Evolutionary conservation across 1,139 yeast genomes (phyloP), one percentile per base, ranked within the genome.

Genomic region (Komagataea norvegica): DNA sequence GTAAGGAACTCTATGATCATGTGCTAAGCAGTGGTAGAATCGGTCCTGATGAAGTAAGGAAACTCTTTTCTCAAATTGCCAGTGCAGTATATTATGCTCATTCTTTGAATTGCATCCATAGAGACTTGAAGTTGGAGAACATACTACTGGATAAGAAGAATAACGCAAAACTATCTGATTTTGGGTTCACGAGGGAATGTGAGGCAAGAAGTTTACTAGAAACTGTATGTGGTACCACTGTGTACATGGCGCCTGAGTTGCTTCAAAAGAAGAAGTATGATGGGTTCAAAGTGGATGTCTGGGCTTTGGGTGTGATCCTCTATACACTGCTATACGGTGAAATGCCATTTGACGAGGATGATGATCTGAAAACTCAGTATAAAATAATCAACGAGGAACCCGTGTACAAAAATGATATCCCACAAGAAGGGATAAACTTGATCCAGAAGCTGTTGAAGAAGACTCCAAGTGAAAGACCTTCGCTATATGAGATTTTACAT

Each of bases 181-280:
- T 91, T 62, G 98, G 98, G 1, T 89, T 91, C 58, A 88, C 95
- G 2, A 67, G 97, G 46, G 96, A 88, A 54, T 79, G 68, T 66
- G 81, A 55, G 47, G 69, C 64, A 37, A 68, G 65, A 45, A 72
- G 62, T n/a, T 63, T 79, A 37, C 62, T 91, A 31, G 84, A 84
- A 33, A 91, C 96, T 0, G 71, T 88, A 1, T 91, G 98, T 61
- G 98, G 98, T 3, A 91, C 98, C 0, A 78, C 89, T 0, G 94
- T 88, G 6, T 91, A 91, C 56, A 88, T 89, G 96, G 96, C 98
- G 0, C 98, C 98, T 0, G 98, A 91, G 55, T 66, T 91, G 51
- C 66, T 88, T 26, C 65, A 70, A 39, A 73, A 76, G 45, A 72
- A 74, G 40, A 79, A 77, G 39, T 91, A 91, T 56, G 78, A 79